These are phyloP conservation scores for Trametes maxima DNA, from an alignment of 768 basidiomycete species.

Conservation along the genomic window DNA sequence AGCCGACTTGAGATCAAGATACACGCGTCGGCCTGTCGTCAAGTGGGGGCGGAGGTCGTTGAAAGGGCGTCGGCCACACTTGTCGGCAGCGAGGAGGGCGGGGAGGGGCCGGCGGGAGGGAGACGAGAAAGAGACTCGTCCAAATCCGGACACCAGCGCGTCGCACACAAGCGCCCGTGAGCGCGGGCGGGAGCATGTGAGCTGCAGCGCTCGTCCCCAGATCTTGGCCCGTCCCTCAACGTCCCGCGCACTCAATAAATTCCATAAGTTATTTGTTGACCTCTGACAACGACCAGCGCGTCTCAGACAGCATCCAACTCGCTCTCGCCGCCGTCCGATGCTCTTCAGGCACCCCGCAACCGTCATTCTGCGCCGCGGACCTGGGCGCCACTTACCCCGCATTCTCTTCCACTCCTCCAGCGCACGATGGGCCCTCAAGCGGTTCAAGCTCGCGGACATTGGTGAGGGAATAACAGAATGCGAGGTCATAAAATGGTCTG, in stretches of 20 bases:
- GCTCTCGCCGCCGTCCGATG: conserved; percentile 6
- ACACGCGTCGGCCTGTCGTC: background rate
- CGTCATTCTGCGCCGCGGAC: background rate
- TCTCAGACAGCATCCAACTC: background rate
- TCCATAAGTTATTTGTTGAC: background rate
- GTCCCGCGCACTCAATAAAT: conserved; percentile 7
- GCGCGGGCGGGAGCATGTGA: conserved; percentile 3
- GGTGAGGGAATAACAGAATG: conserved; percentile 92
- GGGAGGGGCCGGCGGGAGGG: background rate
- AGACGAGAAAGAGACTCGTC: background rate
- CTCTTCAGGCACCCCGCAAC: conserved; percentile 10
- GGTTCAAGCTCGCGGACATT: conserved; percentile 82
- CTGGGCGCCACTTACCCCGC: conserved; percentile 10
- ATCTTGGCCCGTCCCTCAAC: conserved; percentile 4
- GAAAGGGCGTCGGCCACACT: background rate
- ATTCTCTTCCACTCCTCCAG: conserved; percentile 41
- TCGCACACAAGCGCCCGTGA: conserved; percentile 1
- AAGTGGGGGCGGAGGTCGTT: background rate
- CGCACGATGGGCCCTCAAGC: conserved; percentile 43
- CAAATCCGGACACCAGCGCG: conserved; percentile 9
- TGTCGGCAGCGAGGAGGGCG: background rate
- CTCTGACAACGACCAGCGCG: background rate
- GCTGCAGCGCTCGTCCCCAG: background rate
- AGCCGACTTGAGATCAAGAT: background rate
- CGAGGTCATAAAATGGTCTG: conserved; percentile 80